These are phyloP conservation scores for Quercus aquifolioides DNA, from an alignment of 306 rosid genomes.

Conservation along the genomic window DNA sequence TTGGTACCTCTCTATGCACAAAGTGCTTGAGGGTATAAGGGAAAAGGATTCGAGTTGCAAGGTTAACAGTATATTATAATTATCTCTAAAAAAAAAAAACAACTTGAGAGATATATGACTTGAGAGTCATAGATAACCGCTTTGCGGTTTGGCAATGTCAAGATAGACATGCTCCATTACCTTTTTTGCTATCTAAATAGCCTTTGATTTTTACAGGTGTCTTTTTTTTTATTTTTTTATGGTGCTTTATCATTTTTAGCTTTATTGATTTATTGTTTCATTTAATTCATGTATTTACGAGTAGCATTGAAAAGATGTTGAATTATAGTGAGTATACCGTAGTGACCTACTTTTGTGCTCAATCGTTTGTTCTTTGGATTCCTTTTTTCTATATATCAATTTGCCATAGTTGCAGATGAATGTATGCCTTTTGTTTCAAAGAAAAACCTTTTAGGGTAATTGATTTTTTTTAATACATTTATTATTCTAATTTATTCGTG, in stretches of 20 bases:
- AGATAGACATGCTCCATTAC: conserved; percentile 39
- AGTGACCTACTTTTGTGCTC: not conserved
- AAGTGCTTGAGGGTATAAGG: too few species aligned
- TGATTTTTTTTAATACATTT: not conserved
- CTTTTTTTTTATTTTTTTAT: conserved; percentile 16
- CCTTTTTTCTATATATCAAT: too few species aligned
- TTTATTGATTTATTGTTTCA: too few species aligned
- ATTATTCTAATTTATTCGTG: not conserved
- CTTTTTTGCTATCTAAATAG: conserved; percentile 28
- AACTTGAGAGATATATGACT: not conserved
- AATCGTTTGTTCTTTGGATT: not conserved
- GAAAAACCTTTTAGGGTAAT: conserved; percentile 1
- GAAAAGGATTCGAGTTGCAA: too few species aligned
- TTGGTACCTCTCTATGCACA: too few species aligned
- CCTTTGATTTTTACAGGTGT: conserved; percentile 40
- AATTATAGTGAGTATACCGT: not conserved
- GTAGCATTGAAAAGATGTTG: not conserved
- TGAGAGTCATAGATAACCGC: conserved; percentile 59
- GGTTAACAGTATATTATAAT: too few species aligned
- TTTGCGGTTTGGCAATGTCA: conserved; percentile 51
- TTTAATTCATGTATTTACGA: too few species aligned
- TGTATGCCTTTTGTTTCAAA: not conserved
- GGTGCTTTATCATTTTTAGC: too few species aligned
- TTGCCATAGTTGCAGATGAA: too few species aligned
- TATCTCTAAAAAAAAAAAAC: too few species aligned